These are phyloP conservation scores for Rauvolfia tetraphylla DNA, from an alignment of 257 asterid genomes.

Conservation along the genomic window DNA sequence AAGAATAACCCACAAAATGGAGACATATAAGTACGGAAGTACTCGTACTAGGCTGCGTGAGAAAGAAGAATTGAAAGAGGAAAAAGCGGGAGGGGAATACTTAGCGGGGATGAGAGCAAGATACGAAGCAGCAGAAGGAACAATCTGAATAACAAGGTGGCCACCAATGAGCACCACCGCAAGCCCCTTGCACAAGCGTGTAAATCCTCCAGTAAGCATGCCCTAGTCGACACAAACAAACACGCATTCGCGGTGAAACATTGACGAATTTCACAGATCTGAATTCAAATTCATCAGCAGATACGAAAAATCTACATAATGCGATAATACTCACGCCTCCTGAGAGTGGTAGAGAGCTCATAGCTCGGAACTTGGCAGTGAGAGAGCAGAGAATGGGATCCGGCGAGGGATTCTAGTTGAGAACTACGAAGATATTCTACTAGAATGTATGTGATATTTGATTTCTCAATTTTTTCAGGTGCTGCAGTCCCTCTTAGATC, in stretches of 20 bases:
- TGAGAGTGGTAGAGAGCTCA: slow-evolving; percentile 50
- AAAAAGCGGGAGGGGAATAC: slow-evolving; percentile 30
- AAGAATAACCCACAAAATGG: background rate
- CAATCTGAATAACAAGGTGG: slow-evolving; percentile 66
- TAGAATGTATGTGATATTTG: background rate
- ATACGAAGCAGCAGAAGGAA: slow-evolving; percentile 68
- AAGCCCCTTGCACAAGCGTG: slow-evolving; percentile 83
- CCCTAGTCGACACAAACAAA: slow-evolving; percentile 30
- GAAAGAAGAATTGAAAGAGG: background rate
- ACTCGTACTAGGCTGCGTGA: background rate
- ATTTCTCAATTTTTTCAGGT: background rate
- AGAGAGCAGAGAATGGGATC: slow-evolving; percentile 7
- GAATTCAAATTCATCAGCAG: background rate
- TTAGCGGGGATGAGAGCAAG: slow-evolving; percentile 96
- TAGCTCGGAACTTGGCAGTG: slow-evolving; percentile 11
- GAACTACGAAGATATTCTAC: background rate
- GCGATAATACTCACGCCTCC: slow-evolving; percentile 24
- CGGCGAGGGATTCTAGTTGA: background rate
- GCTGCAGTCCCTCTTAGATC: background rate
- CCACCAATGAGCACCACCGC: slow-evolving; percentile 80
- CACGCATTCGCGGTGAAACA: background rate
- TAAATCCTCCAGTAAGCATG: slow-evolving; percentile 51
- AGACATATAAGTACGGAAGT: too few relatives aligned
- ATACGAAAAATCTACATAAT: background rate
- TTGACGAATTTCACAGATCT: slow-evolving; percentile 11